Base-by-base conservation (phyloP, 2,329 filamentous ascomycete genomes). In the Colletotrichum horii region DNA sequence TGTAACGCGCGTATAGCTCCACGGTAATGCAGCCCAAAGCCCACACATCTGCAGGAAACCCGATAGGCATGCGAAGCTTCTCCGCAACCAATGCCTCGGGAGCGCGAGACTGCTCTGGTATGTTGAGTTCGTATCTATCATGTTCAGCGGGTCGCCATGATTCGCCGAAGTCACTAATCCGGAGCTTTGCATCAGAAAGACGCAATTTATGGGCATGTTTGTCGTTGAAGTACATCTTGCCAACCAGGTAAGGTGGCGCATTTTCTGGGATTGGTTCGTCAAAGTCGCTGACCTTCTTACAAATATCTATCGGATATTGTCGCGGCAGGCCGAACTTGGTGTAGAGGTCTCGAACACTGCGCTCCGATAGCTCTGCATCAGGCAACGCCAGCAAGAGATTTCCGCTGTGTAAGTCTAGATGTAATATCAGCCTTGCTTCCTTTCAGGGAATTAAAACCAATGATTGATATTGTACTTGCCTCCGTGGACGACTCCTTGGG, bases 371-470 rank as follows among this genome's bases (percentile, higher is more conserved):
- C 55, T 58, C 22, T 0, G 8, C 4, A 4, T 28, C 55, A 2
- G 55, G 55, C 0, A 58, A 1, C 1, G 14, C 3, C 4, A 58
- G 24, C 24, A 58, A 2, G 0, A 58, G 15, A 28, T 58, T 58
- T 3, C 55, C 55, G 22, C 1, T 58, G 8, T 58, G 55, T 19
- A 58, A 58, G 4, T 58, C 55, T 58, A 8, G 0, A 24, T 3
- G 12, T 14, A 24, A 6, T 55, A 8, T 55, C 22, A 55, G 48
- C 36, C 36, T 38, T 38, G 36, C 36, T 1, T 38, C 16, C 36
- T 1, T 5, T 0, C 1, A 38, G 8, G 4, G 1, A 38, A 38
- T 38, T 15, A 38, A 2, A 3, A 5, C 2, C 15, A 2, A 3
- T 38, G 36, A 8, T 38, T 38, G 36, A 9, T 9, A 38, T 38